A percentile compares a stretch with the other conserved stretches of the same genome.
Evolutionary conservation across 805 yeast genomes (phyloP).

Genomic region (Myxozyma geophila): DNA sequence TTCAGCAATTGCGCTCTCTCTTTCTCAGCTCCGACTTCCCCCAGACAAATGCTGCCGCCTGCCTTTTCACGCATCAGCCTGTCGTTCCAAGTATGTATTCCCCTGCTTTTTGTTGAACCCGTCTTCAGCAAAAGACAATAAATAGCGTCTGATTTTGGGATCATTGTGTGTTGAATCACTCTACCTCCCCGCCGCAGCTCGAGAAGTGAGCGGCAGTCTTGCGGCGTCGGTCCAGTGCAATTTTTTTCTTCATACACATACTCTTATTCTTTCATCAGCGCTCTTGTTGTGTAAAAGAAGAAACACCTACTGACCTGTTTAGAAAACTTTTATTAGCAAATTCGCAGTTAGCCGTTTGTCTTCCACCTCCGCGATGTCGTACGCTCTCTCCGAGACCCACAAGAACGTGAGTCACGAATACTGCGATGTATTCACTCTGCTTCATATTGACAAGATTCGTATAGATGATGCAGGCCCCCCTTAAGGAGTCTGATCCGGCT

Average conservation of each 20-base stretch:
- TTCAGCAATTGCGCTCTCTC: background rate
- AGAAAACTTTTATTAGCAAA: conserved; percentile 5
- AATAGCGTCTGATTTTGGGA: background rate
- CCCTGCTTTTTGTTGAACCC: background rate
- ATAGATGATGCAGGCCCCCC: conserved; percentile 42
- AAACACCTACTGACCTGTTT: too few relatives aligned
- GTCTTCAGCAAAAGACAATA: too few relatives aligned
- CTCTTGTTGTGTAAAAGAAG: too few relatives aligned
- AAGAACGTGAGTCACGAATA: conserved; percentile 21
- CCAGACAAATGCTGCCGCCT: conserved; percentile 11
- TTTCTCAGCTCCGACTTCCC: background rate
- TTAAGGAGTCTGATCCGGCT: conserved; percentile 47
- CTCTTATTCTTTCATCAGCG: background rate
- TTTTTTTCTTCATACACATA: conserved; percentile 4
- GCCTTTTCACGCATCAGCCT: conserved; percentile 10
- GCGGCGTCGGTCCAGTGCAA: conserved; percentile 5
- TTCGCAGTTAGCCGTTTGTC: background rate
- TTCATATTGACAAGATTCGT: background rate
- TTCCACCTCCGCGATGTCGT: conserved; percentile 27
- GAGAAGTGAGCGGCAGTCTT: background rate
- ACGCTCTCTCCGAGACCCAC: conserved; percentile 37
- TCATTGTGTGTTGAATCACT: background rate
- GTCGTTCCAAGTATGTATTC: conserved; percentile 6
- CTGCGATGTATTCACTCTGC: background rate
- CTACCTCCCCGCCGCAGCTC: background rate